Evolutionary conservation across 2,329 filamentous ascomycete genomes (phyloP), one percentile per base, ranked within the genome.

Genomic region (Emergomyces pasteurianus): DNA sequence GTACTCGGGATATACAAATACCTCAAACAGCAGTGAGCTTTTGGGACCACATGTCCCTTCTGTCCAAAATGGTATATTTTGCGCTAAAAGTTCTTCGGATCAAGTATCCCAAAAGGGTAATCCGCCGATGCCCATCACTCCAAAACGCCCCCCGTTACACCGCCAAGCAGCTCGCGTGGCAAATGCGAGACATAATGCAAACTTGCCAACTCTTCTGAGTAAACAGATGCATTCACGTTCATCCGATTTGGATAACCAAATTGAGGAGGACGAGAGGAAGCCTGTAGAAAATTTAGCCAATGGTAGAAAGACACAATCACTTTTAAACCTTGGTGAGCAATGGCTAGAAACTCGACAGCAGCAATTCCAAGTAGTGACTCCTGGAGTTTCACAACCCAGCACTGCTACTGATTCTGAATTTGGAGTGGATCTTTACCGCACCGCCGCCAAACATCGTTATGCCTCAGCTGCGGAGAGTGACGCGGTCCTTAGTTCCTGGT

Each of bases 391-490:
- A 14, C 67, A 70, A 54, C 67, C 65, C 16, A 69, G 68, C 60
- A 72, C 70, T n/a, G 68, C 67, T 49, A 62, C 65, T 40, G 70
- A 72, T 58, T 59, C 59, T 21, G 66, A 68, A 9, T 70, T 71
- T 54, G 70, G 70, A 50, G 64, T 61, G 34, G 63, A 67, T 28
- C 61, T 72, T 6, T 66, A 68, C 59, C 68, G 69, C 34, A 68
- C 66, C 10, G 36, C 38, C n/a, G n/a, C 58, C 58, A 42, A 26
- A 34, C 23, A 60, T 43, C 38, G 18, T 43, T 42, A 53, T 43
- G 34, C 59, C 14, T 31, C 62, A 63, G 65, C 56, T 59, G 59
- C 50, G 4, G 34, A 52, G 43, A 57, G 61, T 52, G 55, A 62
- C 46, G 47, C 38, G 59, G 63, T 60, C 62, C 63, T 43, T 23